Conservation (phyloP, 306 rosid species). For the Castanospermum australe region DNA sequence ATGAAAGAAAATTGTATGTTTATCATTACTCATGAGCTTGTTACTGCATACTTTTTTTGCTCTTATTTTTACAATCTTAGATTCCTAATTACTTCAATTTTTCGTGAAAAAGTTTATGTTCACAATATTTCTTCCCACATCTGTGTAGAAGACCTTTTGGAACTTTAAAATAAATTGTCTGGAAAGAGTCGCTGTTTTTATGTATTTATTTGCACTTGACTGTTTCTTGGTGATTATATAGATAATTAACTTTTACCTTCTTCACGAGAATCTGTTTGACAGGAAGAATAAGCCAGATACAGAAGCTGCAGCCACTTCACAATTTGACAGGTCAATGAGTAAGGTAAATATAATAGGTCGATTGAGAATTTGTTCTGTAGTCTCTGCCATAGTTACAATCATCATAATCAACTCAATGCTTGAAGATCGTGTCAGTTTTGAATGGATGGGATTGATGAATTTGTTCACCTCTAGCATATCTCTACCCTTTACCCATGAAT, state of each 20-base stretch:
- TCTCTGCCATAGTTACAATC: background rate
- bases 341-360: conserved; percentile 48
- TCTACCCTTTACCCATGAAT: background rate
- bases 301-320: conserved; percentile 39
- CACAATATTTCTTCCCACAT: background rate
- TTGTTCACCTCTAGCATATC: background rate
- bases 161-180: background rate
- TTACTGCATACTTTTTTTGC: background rate
- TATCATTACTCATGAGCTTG: background rate
- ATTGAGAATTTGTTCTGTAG: background rate
- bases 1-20: conserved; percentile 48
- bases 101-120: background rate
- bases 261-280: background rate
- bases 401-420: background rate
- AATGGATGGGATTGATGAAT: background rate
- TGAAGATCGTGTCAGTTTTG: conserved; percentile 9
- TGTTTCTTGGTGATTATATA: background rate
- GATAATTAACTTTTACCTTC: background rate
- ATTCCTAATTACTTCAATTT: background rate
- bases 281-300: conserved; percentile 45
- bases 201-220: background rate
- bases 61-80: background rate
- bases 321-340: conserved; percentile 42
- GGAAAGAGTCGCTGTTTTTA: background rate
- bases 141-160: conserved; percentile 4